Conservation (phyloP, 2,329 filamentous ascomycete species). For the Periconia digitata region DNA sequence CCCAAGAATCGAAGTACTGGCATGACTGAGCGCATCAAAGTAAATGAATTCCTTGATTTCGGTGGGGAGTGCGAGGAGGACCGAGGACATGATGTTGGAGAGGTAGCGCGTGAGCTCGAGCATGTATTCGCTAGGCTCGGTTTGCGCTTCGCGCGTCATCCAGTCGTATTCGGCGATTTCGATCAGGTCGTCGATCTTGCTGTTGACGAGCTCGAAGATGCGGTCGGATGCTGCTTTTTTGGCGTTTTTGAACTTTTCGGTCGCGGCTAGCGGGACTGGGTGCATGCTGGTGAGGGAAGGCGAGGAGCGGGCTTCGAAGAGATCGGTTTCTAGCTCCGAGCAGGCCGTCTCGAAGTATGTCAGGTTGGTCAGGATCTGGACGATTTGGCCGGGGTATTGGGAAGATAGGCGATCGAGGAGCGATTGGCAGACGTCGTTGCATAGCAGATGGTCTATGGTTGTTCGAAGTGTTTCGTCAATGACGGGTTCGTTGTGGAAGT, state of each 20-base stretch:
- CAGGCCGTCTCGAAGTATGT: slow-evolving; percentile 97
- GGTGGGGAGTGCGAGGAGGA: slow-evolving; percentile 85
- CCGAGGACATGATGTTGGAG: slow-evolving; percentile 94
- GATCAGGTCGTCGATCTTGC: slow-evolving; percentile 95
- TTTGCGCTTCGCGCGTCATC: slow-evolving; percentile 56
- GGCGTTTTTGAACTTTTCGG: slow-evolving; percentile 80
- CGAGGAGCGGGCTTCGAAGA: slow-evolving; percentile 82
- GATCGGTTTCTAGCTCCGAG: slow-evolving; percentile 80
- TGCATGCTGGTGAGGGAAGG: slow-evolving; percentile 70
- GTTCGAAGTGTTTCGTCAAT: slow-evolving; percentile 90
- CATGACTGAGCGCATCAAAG: slow-evolving; percentile 91
- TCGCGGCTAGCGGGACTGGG: slow-evolving; percentile 77
- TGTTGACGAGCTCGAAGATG: slow-evolving; percentile 98
- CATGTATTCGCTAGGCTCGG: slow-evolving; percentile 89
- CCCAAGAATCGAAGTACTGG: slow-evolving; percentile 78
- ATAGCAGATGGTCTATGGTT: slow-evolving; percentile 91
- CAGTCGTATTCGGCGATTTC: slow-evolving; percentile 98
- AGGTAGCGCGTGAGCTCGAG: slow-evolving; percentile 90
- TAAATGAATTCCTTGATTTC: slow-evolving; percentile 98
- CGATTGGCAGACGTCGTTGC: slow-evolving; percentile 85
- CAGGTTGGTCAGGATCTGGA: slow-evolving; percentile 96
- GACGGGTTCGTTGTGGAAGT: slow-evolving; percentile 85
- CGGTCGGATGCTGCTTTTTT: slow-evolving; percentile 97
- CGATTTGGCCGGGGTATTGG: slow-evolving; percentile 95
- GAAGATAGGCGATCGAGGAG: slow-evolving; percentile 85